A percentile compares a stretch with the other conserved stretches of the same genome.
Conservation (phyloP, 1,139 yeast genomes). For the Arxiozyma telluris region DNA sequence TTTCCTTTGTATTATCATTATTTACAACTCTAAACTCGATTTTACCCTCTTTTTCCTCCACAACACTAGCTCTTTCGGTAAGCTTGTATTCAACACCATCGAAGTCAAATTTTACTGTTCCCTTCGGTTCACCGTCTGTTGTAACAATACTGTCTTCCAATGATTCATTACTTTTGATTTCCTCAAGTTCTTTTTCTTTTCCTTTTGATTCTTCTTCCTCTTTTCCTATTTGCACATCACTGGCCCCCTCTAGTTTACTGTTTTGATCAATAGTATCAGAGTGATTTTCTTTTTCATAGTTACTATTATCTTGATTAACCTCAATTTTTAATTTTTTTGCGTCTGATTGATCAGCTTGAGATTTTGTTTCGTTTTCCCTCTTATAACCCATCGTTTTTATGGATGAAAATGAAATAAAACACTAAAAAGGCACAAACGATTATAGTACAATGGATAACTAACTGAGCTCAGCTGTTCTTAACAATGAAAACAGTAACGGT, state of each 20-base stretch:
- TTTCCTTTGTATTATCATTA: conserved; percentile 82
- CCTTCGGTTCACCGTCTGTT: conserved; percentile 20
- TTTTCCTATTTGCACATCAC: conserved; percentile 13
- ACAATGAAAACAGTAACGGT: not conserved
- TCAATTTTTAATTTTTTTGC: conserved; percentile 16
- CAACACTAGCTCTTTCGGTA: conserved; percentile 86
- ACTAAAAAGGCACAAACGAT: too few relatives aligned
- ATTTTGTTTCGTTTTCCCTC: conserved; percentile 11
- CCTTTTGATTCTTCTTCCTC: conserved; percentile 7
- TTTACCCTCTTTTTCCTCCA: conserved; percentile 84
- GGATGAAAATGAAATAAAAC: not conserved
- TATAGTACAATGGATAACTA: not conserved
- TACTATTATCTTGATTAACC: conserved; percentile 15
- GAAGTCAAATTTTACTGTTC: conserved; percentile 42
- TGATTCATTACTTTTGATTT: not conserved
- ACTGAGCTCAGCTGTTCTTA: not conserved
- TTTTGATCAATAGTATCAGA: conserved; percentile 1
- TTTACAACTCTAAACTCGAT: conserved; percentile 94
- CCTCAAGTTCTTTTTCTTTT: not conserved
- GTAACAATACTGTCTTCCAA: conserved; percentile 12
- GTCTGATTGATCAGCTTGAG: conserved; percentile 31
- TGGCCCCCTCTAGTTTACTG: conserved; percentile 13
- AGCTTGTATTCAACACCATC: conserved; percentile 81
- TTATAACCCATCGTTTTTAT: not conserved
- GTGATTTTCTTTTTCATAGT: conserved; percentile 15